Evolutionary conservation across 2,329 filamentous ascomycete species (phyloP).

Genomic region (Botrytis sinoallii): DNA sequence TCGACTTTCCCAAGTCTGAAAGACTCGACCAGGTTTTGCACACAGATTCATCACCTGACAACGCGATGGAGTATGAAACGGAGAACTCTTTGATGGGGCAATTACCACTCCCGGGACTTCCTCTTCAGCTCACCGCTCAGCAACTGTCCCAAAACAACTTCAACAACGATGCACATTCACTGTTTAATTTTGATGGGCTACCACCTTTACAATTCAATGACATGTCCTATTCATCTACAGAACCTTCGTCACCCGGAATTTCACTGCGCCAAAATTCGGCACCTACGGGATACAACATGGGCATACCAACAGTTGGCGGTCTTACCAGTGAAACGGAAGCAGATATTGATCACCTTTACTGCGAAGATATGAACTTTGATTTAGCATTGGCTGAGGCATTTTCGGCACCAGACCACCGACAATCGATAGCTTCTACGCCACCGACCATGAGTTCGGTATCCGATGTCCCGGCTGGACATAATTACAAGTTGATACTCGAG

Average conservation of each 20-base stretch:
- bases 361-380: slow-evolving; percentile 13
- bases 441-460: slow-evolving; percentile 7
- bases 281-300: slow-evolving; percentile 7
- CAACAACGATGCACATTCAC: background rate
- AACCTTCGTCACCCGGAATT: slow-evolving; percentile 12
- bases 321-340: slow-evolving; percentile 2
- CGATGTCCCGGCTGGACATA: slow-evolving; percentile 2
- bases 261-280: slow-evolving; percentile 5
- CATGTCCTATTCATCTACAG: slow-evolving; percentile 12
- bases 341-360: slow-evolving; percentile 12
- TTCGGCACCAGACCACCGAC: background rate
- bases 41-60: slow-evolving; percentile 12
- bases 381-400: slow-evolving; percentile 14
- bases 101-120: slow-evolving; percentile 2
- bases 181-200: slow-evolving; percentile 14
- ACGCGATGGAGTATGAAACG: background rate
- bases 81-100: slow-evolving; percentile 13
- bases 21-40: slow-evolving; percentile 5
- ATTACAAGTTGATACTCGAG: slow-evolving; percentile 14
- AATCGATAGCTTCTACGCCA: slow-evolving; percentile 9
- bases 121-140: background rate
- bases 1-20: background rate
- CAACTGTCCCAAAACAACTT: slow-evolving; percentile 8
- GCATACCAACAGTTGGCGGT: background rate
- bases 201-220: slow-evolving; percentile 10